phyloP scores from a whole-genome alignment of 768 basidiomycete species.

The Ramaria sp. region DNA sequence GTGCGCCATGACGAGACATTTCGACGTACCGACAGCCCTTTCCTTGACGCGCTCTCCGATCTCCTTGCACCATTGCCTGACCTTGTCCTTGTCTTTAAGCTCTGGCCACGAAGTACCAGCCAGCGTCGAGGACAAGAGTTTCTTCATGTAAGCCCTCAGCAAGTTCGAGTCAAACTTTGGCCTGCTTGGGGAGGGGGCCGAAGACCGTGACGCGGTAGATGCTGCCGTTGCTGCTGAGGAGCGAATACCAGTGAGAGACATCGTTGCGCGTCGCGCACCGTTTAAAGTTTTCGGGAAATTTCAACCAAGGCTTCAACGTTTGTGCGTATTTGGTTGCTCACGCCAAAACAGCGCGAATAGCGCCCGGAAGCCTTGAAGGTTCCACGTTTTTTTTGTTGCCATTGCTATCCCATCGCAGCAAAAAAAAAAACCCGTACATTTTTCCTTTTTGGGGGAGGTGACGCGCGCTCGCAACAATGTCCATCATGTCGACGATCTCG shows the following conservation, averaged over 20 bases:
- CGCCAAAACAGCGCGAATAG: neutral
- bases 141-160: conserved; percentile 73
- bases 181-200: conserved; percentile 39
- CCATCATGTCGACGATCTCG: conserved; percentile 52
- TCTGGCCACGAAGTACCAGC: conserved; percentile 57
- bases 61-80: conserved; percentile 72
- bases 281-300: neutral
- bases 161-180: conserved; percentile 59
- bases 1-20: neutral
- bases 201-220: conserved; percentile 45
- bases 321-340: neutral
- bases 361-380: neutral
- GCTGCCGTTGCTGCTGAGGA: conserved; percentile 15
- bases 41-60: conserved; percentile 79
- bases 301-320: neutral
- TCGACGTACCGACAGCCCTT: conserved; percentile 53
- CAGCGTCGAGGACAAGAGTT: conserved; percentile 60
- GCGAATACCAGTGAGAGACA: neutral
- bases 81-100: conserved; percentile 54
- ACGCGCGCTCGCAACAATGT: no score
- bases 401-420: no score
- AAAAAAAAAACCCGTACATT: no score
- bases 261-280: neutral
- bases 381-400: no score
- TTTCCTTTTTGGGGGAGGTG: no score